Percentiles rank a stretch among this genome's conserved stretches.
These are phyloP conservation scores for Penicillium expansum DNA, from an alignment of 2,329 filamentous ascomycete genomes.

Conservation along the genomic window DNA sequence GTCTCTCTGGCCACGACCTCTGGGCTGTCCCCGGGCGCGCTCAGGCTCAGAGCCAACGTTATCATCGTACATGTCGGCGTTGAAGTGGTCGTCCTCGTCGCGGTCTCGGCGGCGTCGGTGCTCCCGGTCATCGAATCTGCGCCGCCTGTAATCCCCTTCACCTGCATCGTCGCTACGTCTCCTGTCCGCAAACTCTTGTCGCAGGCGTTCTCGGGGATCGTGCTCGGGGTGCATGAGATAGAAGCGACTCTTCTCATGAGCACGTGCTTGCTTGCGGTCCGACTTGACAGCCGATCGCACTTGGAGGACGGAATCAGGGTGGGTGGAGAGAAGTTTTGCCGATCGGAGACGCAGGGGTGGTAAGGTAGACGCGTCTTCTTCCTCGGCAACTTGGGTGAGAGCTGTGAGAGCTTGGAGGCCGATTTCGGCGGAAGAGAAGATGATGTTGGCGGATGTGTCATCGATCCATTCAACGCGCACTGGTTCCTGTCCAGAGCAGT, in stretches of 20 bases:
- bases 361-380: slow-evolving; percentile 46
- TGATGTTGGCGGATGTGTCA: slow-evolving; percentile 81
- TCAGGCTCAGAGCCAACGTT: slow-evolving; percentile 33
- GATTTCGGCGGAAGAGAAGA: slow-evolving; percentile 62
- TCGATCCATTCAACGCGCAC: slow-evolving; percentile 88
- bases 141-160: slow-evolving; percentile 46
- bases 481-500: slow-evolving; percentile 61
- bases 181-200: slow-evolving; percentile 52
- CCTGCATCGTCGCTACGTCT: slow-evolving; percentile 39
- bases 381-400: slow-evolving; percentile 43
- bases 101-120: slow-evolving; percentile 41
- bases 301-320: slow-evolving; percentile 66
- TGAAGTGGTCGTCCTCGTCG: slow-evolving; percentile 60
- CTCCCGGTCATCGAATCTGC: slow-evolving; percentile 63
- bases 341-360: slow-evolving; percentile 63
- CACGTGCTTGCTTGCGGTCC: slow-evolving; percentile 78
- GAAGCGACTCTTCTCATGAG: slow-evolving; percentile 78
- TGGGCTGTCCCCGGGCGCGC: slow-evolving; percentile 30
- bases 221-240: slow-evolving; percentile 90
- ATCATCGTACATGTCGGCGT: slow-evolving; percentile 82
- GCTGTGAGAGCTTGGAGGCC: slow-evolving; percentile 55
- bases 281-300: slow-evolving; percentile 70
- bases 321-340: slow-evolving; percentile 66
- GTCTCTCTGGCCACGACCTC: slow-evolving; percentile 33
- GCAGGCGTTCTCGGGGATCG: slow-evolving; percentile 71